Conservation (phyloP, 2,329 filamentous ascomycete species). For the Neonectria magnoliae region DNA sequence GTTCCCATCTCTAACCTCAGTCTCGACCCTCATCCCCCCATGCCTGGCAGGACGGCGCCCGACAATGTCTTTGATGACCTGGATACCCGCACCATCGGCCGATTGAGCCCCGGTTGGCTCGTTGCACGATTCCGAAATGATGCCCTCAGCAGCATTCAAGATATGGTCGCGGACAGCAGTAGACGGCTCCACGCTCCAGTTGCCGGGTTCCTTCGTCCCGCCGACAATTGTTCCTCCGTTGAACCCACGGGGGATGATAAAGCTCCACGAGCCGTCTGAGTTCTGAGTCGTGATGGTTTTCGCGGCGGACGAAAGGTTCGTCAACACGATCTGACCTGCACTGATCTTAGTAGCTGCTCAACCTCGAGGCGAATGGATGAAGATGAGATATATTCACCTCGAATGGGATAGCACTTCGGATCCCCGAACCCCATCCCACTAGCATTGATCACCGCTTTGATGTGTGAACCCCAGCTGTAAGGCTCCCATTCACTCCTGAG, state of each 20-base stretch:
- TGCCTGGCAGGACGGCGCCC: slow-evolving; percentile 57
- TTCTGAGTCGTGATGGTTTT: slow-evolving; percentile 68
- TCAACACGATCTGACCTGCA: slow-evolving; percentile 49
- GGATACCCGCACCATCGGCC: slow-evolving; percentile 45
- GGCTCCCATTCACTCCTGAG: slow-evolving; percentile 47
- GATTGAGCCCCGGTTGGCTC: background rate
- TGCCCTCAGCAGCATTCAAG: slow-evolving; percentile 21
- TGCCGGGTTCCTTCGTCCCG: slow-evolving; percentile 69
- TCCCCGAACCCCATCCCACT: slow-evolving; percentile 49
- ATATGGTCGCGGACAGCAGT: slow-evolving; percentile 54
- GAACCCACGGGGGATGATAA: slow-evolving; percentile 69
- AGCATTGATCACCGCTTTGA: slow-evolving; percentile 46
- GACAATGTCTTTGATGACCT: slow-evolving; percentile 56
- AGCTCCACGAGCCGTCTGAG: slow-evolving; percentile 70
- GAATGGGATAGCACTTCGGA: slow-evolving; percentile 45
- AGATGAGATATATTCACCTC: slow-evolving; percentile 37
- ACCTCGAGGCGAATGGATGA: background rate
- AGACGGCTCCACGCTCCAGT: slow-evolving; percentile 64
- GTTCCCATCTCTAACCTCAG: slow-evolving; percentile 25
- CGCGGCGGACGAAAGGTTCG: slow-evolving; percentile 47
- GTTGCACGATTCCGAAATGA: slow-evolving; percentile 27
- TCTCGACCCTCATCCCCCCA: slow-evolving; percentile 57
- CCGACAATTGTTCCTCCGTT: slow-evolving; percentile 73
- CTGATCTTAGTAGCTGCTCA: slow-evolving; percentile 14
- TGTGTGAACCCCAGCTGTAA: slow-evolving; percentile 36